Percentiles rank a stretch among this genome's conserved stretches.
Evolutionary conservation across 179 eudicot genomes (phyloP).

Genomic region (Silene coronaria): DNA sequence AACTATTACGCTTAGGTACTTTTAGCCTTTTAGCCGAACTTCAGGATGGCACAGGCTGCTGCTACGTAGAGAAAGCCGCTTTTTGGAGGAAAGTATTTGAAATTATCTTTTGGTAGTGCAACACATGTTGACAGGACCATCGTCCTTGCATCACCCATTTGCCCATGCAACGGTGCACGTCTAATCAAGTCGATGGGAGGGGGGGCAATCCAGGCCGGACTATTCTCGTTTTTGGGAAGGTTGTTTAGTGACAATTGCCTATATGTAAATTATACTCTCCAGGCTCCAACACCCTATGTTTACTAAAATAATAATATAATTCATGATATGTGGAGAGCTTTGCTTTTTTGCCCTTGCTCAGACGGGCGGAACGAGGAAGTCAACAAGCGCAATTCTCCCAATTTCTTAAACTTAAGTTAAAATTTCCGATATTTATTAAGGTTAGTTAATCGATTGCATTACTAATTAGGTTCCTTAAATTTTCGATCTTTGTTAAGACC

Average conservation of each 20-base stretch:
- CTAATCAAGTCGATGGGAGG: not conserved
- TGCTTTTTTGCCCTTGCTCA: too few relatives aligned
- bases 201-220: not conserved
- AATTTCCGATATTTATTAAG: too few relatives aligned
- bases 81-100: not conserved
- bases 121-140: not conserved
- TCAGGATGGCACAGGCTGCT: not conserved
- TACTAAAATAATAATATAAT: too few relatives aligned
- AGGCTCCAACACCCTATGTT: not conserved
- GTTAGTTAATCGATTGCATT: too few relatives aligned
- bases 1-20: not conserved
- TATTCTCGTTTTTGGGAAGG: not conserved
- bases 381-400: too few relatives aligned
- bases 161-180: not conserved
- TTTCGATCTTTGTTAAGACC: too few relatives aligned
- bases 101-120: not conserved
- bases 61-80: not conserved
- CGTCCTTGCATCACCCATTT: not conserved
- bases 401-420: too few relatives aligned
- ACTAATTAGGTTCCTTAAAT: too few relatives aligned
- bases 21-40: not conserved
- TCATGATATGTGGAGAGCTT: not conserved
- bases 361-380: too few relatives aligned
- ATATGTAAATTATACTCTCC: not conserved
- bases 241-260: not conserved